Evolutionary conservation across 306 rosid genomes (phyloP), one percentile per base, ranked within the genome.

Genomic region (Ziziphus jujuba): DNA sequence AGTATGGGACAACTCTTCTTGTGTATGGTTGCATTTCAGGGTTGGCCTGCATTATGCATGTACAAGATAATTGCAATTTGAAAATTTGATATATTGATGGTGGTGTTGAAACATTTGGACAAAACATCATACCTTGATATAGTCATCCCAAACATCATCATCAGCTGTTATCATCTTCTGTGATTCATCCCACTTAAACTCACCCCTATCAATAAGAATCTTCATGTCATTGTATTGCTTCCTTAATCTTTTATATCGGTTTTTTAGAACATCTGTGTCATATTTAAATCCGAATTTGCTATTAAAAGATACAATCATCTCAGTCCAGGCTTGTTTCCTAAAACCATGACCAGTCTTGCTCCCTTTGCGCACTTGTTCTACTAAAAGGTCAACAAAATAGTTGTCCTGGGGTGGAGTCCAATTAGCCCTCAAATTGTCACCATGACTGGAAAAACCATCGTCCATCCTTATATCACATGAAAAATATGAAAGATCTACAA

Each of bases 341-440:
- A 84, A 75, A 4, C 49, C 76, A 63, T 79, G 80, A 4, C 70
- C 82, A 25, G 77, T 81, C 76, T 75, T 84, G 50, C 78, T 81
- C 74, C 84, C 86, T 55, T 55, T 72, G 47, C 72, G 83, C 40
- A 84, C 80, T 57, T 81, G 82, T 67, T 63, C 80, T 60, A 76
- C 71, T 82, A 84, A 19, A 69, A 81, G 84, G 70, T 75, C 80
- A 54, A 81, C 69, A 75, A 81, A 84, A 70, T 61, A 84, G 22
- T 45, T 79, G 69, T 84, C 89, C 64, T 84, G 89, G 34, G 84
- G 72, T 53, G 82, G 82, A 47, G 82, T 84, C 89, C 89, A 84
- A 69, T 78, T 78, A 25, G 86, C 89, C 63, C 86, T 84, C 43
- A 77, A 66, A 62, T 28, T 69, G 57, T 75, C 81, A 69, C 67